Base-by-base conservation (phyloP, 345 rosid species). In the Mangifera indica region DNA sequence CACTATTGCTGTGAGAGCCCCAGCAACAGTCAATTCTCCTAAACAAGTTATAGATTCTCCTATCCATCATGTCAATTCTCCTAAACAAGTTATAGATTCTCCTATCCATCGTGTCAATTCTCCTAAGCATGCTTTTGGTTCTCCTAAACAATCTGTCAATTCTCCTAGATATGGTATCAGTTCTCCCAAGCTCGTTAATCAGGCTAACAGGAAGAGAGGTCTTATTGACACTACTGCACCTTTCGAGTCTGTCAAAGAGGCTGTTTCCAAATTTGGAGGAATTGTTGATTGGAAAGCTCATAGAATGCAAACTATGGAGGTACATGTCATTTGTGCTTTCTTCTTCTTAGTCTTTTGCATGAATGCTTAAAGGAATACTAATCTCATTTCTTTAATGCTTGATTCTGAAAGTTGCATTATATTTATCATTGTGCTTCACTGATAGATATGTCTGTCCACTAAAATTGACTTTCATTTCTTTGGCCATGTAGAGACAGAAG, bases 241-340 rank as follows among this genome's bases (percentile, higher is more conserved):
- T 70, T 77, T 94, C 70, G 97, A 94, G 80, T 92, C 98, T 17
- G 98, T 94, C 70, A 92, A 94, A 86, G 91, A 87, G 79, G 98
- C 87, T 66, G 98, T 94, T 77, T 92, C 97, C 58, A 92, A 84
- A 84, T 92, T 94, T 76, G 98, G 98, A 14, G 98, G 98, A 71
- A 92, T 92, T 74, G 89, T 88, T 58, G 98, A 94, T 69, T 94
- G 98, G 98, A 94, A 92, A 84, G 98, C 93, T 55, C 98, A 92
- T 73, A 87, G 79, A 83, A 72, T 86, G 79, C 84, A 88, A 82
- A 84, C 89, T 17, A 84, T 89, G 74, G 95, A 92, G 97, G 98
- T 94, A 85, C 54, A 13, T 32, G 2, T 52, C 49, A 10, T 46
- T 63, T 53, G 42, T 37, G 9, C 42, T 37, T 25, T 57, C 15